These are phyloP conservation scores for Mortierella sp. DNA, from an alignment of 371 early-diverging fungal species.

Conservation along the genomic window DNA sequence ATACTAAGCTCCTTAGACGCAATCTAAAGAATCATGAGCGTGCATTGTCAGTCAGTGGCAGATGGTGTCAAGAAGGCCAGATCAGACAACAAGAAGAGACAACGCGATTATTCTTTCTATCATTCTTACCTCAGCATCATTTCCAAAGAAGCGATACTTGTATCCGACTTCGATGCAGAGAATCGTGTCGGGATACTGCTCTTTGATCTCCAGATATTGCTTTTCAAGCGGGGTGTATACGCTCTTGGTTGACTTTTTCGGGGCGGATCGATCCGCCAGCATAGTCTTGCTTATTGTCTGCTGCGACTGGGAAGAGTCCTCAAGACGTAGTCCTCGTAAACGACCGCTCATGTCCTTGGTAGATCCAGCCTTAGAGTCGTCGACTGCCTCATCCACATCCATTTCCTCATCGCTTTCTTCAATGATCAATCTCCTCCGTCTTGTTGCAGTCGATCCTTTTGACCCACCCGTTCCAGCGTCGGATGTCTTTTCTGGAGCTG, in stretches of 20 bases:
- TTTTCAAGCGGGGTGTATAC: conserved; percentile 85
- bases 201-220: conserved; percentile 82
- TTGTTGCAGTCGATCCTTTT: neutral
- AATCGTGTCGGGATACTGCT: conserved; percentile 74
- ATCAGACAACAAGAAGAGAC: too few relatives aligned
- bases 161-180: conserved; percentile 91
- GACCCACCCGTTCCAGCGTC: neutral
- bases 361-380: too few relatives aligned
- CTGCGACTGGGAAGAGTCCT: neutral
- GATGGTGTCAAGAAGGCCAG: too few relatives aligned
- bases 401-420: conserved; percentile 1
- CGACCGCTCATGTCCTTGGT: neutral
- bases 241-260: conserved; percentile 38
- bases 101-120: neutral
- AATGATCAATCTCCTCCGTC: conserved; percentile 14
- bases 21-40: conserved; percentile 59
- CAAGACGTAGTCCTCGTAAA: neutral
- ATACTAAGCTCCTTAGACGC: conserved; percentile 80
- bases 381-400: too few relatives aligned
- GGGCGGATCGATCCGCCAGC: conserved; percentile 1
- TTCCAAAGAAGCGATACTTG: conserved; percentile 88
- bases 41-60: too few relatives aligned
- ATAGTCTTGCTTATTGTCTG: neutral
- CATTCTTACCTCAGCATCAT: conserved; percentile 69
- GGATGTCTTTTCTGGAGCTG: neutral